Conservation (phyloP, 495 filamentous ascomycete species). For the Lentithecium fluviatile region DNA sequence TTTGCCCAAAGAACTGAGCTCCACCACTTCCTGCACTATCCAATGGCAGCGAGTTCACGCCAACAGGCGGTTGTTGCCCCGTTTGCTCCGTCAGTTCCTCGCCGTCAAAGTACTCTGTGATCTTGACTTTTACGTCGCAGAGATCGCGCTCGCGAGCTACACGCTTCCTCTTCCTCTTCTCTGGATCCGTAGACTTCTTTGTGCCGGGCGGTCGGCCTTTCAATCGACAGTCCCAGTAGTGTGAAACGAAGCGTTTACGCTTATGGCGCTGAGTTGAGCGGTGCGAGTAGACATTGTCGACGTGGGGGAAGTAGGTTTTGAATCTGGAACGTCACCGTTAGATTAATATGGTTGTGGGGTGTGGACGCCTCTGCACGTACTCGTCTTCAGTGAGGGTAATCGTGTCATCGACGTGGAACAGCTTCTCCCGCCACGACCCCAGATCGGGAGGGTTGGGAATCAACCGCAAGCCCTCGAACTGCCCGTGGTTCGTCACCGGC, state of each 20-base stretch:
- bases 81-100: conserved; percentile 42
- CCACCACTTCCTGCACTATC: background rate
- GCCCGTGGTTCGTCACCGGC: conserved; percentile 46
- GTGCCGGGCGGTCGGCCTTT: conserved; percentile 83
- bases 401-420: conserved; percentile 75
- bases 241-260: conserved; percentile 75
- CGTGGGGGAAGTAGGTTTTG: conserved; percentile 83
- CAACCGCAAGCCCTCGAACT: conserved; percentile 59
- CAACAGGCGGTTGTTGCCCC: conserved; percentile 23
- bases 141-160: conserved; percentile 72
- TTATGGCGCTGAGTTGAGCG: conserved; percentile 85
- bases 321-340: conserved; percentile 54
- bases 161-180: conserved; percentile 86
- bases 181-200: conserved; percentile 79
- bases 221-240: conserved; percentile 89
- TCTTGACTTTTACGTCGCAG: conserved; percentile 91
- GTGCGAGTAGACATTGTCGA: conserved; percentile 92
- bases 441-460: conserved; percentile 69
- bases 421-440: conserved; percentile 66
- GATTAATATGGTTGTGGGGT: background rate
- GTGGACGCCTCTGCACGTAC: conserved; percentile 51
- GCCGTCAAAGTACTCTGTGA: conserved; percentile 74
- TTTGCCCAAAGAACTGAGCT: conserved; percentile 19
- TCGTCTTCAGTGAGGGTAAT: conserved; percentile 77
- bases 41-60: background rate